A percentile compares a stretch with the other conserved stretches of the same genome.
These are phyloP conservation scores for Fusarium goolgardi DNA, from an alignment of 2,329 filamentous ascomycete species.

Conservation along the genomic window DNA sequence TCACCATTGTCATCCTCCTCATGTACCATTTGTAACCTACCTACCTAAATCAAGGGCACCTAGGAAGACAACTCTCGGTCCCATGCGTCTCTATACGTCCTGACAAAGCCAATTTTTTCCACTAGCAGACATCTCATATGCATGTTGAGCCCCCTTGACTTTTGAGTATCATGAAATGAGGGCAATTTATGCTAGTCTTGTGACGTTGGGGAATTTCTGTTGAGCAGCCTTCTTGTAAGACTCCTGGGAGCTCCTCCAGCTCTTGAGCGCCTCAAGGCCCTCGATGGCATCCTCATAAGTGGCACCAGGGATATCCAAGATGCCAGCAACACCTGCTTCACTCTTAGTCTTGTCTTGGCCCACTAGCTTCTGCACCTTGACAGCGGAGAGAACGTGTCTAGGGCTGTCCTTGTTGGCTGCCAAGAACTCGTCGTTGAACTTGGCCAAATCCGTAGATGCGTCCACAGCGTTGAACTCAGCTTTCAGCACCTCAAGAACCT, in stretches of 20 bases:
- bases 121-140: conserved; percentile 7
- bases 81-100: conserved; percentile 23
- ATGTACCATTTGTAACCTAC: conserved; percentile 6
- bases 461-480: conserved; percentile 73
- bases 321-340: conserved; percentile 72
- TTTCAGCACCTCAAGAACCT: conserved; percentile 76
- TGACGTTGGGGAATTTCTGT: conserved; percentile 64
- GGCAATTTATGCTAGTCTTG: conserved; percentile 54
- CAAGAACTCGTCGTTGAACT: conserved; percentile 75
- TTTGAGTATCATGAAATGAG: conserved; percentile 13
- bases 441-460: conserved; percentile 66
- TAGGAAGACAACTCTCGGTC: conserved; percentile 18
- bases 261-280: conserved; percentile 56
- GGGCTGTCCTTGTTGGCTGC: conserved; percentile 71
- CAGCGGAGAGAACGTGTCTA: conserved; percentile 70
- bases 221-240: conserved; percentile 62
- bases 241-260: conserved; percentile 63
- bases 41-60: conserved; percentile 11
- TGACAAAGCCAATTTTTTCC: conserved; percentile 12
- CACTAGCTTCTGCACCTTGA: conserved; percentile 69
- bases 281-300: conserved; percentile 67
- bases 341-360: conserved; percentile 66
- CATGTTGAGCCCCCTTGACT: conserved; percentile 3
- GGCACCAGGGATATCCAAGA: conserved; percentile 63
- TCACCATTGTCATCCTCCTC: conserved; percentile 28